phyloP scores from a whole-genome alignment of 1,139 yeast genomes.

The Pichia sorboxylosa region DNA sequence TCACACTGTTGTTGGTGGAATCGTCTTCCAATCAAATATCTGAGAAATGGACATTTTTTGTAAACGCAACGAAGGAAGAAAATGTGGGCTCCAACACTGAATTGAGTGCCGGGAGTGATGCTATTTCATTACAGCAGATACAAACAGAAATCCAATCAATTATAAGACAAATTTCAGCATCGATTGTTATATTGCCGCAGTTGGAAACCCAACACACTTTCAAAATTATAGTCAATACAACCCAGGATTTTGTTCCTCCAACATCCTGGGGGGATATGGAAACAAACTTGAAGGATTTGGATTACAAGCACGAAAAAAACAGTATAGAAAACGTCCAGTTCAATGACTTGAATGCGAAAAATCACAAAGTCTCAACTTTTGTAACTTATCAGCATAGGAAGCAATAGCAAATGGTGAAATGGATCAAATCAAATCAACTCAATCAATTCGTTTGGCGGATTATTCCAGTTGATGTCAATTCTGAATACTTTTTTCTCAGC shows the following conservation, averaged over 20 bases:
- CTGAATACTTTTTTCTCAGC: background rate
- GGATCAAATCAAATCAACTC: background rate
- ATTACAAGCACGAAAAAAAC: conserved; percentile 30
- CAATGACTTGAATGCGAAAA: conserved; percentile 54
- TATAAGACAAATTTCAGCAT: conserved; percentile 80
- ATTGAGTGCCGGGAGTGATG: background rate
- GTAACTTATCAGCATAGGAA: conserved; percentile 47
- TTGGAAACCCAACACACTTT: conserved; percentile 57
- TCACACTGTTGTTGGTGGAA: conserved; percentile 62
- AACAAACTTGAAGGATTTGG: conserved; percentile 66
- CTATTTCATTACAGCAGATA: conserved; percentile 30
- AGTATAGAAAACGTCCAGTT: conserved; percentile 60
- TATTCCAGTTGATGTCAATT: conserved; percentile 7
- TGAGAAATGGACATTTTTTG: conserved; percentile 81
- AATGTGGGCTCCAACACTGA: background rate
- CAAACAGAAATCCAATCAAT: conserved; percentile 75
- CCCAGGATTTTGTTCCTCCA: conserved; percentile 17
- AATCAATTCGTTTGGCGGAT: conserved; percentile 10
- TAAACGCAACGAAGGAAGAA: conserved; percentile 28
- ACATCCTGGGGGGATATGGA: conserved; percentile 37
- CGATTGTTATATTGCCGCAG: conserved; percentile 75
- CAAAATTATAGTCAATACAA: conserved; percentile 78
- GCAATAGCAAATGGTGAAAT: conserved; percentile 1
- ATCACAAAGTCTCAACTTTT: conserved; percentile 63
- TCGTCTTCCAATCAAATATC: conserved; percentile 49